A percentile compares a stretch with the other conserved stretches of the same genome.
Conservation (phyloP, 306 rosid genomes). For the Cicer pinnatifidum region DNA sequence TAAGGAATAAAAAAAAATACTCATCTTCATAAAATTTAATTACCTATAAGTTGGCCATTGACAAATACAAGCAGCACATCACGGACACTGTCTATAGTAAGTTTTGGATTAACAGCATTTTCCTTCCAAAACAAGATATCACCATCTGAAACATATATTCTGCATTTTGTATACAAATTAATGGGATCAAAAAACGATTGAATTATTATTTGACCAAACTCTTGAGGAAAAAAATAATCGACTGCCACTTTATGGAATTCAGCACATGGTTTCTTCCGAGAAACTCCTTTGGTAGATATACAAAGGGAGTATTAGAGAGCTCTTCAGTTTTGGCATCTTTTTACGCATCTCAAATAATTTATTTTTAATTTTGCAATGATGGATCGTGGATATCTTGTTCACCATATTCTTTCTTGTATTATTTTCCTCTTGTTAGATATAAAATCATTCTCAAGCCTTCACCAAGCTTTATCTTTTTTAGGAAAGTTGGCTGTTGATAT, state of each 20-base stretch:
- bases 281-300: conserved; percentile 26
- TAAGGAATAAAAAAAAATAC: conserved; percentile 19
- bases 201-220: conserved; percentile 26
- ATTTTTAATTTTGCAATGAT: conserved; percentile 6
- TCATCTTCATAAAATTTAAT: conserved; percentile 39
- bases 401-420: conserved; percentile 5
- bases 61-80: conserved; percentile 77
- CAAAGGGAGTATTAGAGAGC: conserved; percentile 5
- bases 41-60: conserved; percentile 86
- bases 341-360: conserved; percentile 19
- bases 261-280: conserved; percentile 20
- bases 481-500: conserved; percentile 2
- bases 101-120: conserved; percentile 58
- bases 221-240: background rate
- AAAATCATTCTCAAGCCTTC: conserved; percentile 21
- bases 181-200: conserved; percentile 33
- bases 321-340: conserved; percentile 25
- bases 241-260: conserved; percentile 28
- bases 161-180: conserved; percentile 52
- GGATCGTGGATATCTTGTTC: conserved; percentile 28
- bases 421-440: conserved; percentile 10
- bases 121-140: conserved; percentile 84
- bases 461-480: background rate
- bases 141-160: conserved; percentile 72
- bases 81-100: conserved; percentile 71